A percentile compares a stretch with the other conserved stretches of the same genome.
These are phyloP conservation scores for Phytophthora syringae DNA, from an alignment of 352 stramenopile species.

Conservation along the genomic window DNA sequence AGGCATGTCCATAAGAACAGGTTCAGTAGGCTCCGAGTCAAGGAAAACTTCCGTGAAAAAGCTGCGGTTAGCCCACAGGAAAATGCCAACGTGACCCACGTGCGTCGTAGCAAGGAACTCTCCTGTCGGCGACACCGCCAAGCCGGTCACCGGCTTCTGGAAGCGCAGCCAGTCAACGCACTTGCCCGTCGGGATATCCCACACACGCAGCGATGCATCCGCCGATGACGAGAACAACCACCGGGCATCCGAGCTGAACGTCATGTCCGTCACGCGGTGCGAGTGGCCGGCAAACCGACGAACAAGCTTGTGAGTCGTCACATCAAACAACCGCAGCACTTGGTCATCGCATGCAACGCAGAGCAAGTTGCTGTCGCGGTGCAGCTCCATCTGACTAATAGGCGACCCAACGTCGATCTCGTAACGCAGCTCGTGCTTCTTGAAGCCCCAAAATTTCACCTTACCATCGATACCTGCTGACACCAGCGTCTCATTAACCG, in stretches of 20 bases:
- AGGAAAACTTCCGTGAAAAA: conserved; percentile 94
- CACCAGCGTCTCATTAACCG: conserved; percentile 81
- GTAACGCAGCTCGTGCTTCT: conserved; percentile 64
- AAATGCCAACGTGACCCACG: conserved; percentile 91
- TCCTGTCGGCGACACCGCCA: conserved; percentile 94
- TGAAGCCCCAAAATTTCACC: conserved; percentile 93
- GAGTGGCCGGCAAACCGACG: conserved; percentile 86
- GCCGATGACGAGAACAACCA: conserved; percentile 88
- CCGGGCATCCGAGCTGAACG: conserved; percentile 89
- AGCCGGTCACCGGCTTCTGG: conserved; percentile 88
- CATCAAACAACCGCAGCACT: conserved; percentile 87
- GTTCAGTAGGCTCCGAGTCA: conserved; percentile 71
- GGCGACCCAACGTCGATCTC: conserved; percentile 80
- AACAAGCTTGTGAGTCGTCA: conserved; percentile 87
- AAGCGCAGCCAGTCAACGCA: conserved; percentile 97
- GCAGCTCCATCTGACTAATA: conserved; percentile 83
- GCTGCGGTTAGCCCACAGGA: conserved; percentile 94
- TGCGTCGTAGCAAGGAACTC: conserved; percentile 97
- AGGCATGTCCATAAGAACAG: conserved; percentile 92
- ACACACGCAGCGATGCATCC: conserved; percentile 92
- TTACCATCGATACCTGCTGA: conserved; percentile 88
- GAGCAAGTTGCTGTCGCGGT: conserved; percentile 90
- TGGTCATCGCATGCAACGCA: conserved; percentile 90
- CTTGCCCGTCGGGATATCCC: conserved; percentile 94
- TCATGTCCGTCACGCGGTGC: conserved; percentile 89